Base-by-base conservation (phyloP, 225 moss, liverwort and hornwort genomes). In the Sphagnum tenellum region DNA sequence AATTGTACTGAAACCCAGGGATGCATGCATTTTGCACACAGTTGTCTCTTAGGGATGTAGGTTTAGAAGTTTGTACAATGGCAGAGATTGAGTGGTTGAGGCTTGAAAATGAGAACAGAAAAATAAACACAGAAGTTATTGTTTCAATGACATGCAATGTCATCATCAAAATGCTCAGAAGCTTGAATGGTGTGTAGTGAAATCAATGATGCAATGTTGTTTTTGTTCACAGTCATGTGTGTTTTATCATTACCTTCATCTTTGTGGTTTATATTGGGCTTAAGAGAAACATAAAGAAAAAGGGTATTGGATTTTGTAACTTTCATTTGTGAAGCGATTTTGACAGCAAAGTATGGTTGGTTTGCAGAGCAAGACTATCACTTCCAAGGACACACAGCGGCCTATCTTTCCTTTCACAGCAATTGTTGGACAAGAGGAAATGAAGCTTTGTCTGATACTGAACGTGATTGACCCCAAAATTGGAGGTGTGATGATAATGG, bases 401-500 rank as follows among this genome's bases (percentile, higher is more conserved):
- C 90, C 94, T 9, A 83, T 89, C 4, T 91, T 64, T 67, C 91
- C 94, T 5, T 94, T 94, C 82, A 94, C 94, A 59, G 89, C 91
- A 46, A 94, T 94, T 47, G 89, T 94, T 3, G 89, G 91, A 2
- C 91, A 89, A 66, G 94, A 94, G 49, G 89, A 94, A 64, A 94
- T 94, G 94, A 94, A 91, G 70, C 67, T 94, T 53, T 89, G 91
- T 73, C 75, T 94, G 69, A 78, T 91, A 51, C 67, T 91, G 51
- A 94, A 94, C 44, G 91, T 91, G 7, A 87, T 91, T 56, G 91
- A 94, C 64, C 90, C 87, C 5, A 87, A 94, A 66, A 89, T 89
- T 70, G 89, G 94, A n/a, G 91, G 89, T 53, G 85, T 91, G 67
- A 94, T 94, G 94, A 91, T 87, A 57, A 86, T 89, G 89, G 91